Evolutionary conservation across 177 flowering plant species (phyloP), one percentile per base, ranked within the genome.

Genomic region (Vitis hybrid): DNA sequence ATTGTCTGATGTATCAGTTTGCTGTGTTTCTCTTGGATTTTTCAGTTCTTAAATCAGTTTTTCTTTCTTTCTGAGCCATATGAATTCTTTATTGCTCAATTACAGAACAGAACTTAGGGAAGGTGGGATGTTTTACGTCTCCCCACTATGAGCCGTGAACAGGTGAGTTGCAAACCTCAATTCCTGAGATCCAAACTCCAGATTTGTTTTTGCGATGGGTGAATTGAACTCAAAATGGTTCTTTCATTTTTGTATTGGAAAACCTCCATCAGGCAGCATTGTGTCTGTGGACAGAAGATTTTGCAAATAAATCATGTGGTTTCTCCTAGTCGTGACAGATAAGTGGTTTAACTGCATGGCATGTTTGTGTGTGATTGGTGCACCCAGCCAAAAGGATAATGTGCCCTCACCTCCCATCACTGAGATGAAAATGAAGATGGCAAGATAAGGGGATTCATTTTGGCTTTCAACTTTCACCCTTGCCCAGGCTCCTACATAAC

Each of bases 81-180:
- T 52, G 65, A 75, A 45, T 60, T 70, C 68, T 61, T 64, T 18
- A 61, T 68, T 74, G 67, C 73, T 69, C 69, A 56, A 69, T 68
- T 67, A 74, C 75, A 78, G 71, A 72, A 74, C 75, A 78, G 71
- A 72, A 55, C 48, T 31, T 51, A 62, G 74, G 65, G 57, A 60
- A 26, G 67, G 16, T 64, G 70, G 72, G 66, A 39, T 59, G 52
- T 57, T 59, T 70, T 70, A 70, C 55, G 68, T 68, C 68, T 51
- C 69, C 18, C 13, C 33, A n/a, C 29, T 65, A 11, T 70, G 56
- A 62, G 74, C 65, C 11, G 8, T 70, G 61, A 70, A 14, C 49
- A 66, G 80, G 69, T 62, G 57, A 70, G 77, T 67, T 9, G 64
- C 51, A 7, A 68, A 48, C 5, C 16, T 51, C 51, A 51, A 31